A percentile compares a stretch with the other conserved stretches of the same genome.
phyloP scores from a whole-genome alignment of 1,284 basidiomycete genomes.

The Tilletia setariae region DNA sequence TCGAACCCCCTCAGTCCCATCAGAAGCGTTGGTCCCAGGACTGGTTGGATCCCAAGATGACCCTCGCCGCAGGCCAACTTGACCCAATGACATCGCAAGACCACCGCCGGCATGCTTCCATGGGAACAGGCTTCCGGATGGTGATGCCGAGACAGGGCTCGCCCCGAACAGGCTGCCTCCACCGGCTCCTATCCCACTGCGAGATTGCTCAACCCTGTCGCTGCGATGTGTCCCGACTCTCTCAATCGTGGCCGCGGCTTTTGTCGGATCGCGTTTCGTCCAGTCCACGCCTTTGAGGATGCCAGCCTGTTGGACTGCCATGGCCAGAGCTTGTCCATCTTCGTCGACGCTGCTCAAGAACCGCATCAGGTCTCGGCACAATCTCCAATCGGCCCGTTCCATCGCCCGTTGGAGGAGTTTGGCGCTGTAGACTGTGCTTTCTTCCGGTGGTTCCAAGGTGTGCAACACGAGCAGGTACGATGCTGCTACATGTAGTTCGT shows the following conservation, averaged over 20 bases:
- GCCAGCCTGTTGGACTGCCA: constrained; percentile 54
- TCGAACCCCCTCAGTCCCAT: neutral
- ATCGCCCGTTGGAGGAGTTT: constrained; percentile 37
- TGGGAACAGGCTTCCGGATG: neutral
- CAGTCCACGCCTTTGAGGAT: constrained; percentile 30
- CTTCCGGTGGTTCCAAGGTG: constrained; percentile 79
- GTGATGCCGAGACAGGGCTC: neutral
- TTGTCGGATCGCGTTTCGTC: constrained; percentile 18
- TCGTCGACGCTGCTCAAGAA: constrained; percentile 58
- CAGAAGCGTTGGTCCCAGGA: neutral
- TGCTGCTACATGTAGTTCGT: constrained; percentile 79
- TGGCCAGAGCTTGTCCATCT: constrained; percentile 66
- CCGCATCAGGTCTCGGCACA: constrained; percentile 58
- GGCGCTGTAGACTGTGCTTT: constrained; percentile 41
- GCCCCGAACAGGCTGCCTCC: neutral
- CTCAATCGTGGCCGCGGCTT: constrained; percentile 10
- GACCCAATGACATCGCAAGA: neutral
- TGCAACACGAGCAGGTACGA: constrained; percentile 91
- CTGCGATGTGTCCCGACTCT: constrained; percentile 11
- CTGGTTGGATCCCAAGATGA: neutral
- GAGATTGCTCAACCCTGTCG: neutral
- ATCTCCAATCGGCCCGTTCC: constrained; percentile 33
- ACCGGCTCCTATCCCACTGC: neutral
- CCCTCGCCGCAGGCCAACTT: constrained; percentile 2
- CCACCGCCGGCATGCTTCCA: constrained; percentile 5